Percentiles rank a stretch among this genome's conserved stretches.
phyloP scores from a whole-genome alignment of 2,329 filamentous ascomycete genomes.

The Aspergillus costaricaensis region DNA sequence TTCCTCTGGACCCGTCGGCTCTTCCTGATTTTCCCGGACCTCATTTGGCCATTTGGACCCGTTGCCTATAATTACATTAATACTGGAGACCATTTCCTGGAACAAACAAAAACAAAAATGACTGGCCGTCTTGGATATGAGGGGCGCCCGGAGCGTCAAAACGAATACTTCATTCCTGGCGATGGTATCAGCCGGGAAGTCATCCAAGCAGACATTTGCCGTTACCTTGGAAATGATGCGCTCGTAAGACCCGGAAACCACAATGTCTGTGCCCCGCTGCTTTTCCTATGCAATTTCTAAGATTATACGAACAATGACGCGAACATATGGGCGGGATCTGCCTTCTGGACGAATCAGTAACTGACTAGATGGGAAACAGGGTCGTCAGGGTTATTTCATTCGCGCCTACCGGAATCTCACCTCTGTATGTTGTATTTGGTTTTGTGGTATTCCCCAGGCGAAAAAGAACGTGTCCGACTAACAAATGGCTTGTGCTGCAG shows the following conservation, averaged over 20 bases:
- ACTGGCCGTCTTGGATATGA: conserved; percentile 40
- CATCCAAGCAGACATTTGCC: conserved; percentile 81
- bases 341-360: conserved; percentile 17
- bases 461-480: conserved; percentile 19
- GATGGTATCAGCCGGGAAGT: conserved; percentile 82
- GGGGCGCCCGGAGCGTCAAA: conserved; percentile 51
- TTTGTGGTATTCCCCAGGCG: not conserved
- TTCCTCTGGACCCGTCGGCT: conserved; percentile 23
- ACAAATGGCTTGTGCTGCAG: conserved; percentile 34
- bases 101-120: conserved; percentile 33
- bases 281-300: conserved; percentile 13
- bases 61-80: conserved; percentile 26
- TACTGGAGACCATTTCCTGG: conserved; percentile 26
- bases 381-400: conserved; percentile 73
- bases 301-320: not conserved
- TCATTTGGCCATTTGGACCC: conserved; percentile 32
- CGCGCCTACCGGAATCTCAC: conserved; percentile 78
- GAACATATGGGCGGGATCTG: conserved; percentile 1
- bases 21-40: conserved; percentile 20
- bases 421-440: conserved; percentile 57
- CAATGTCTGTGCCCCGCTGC: conserved; percentile 58
- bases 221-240: conserved; percentile 80
- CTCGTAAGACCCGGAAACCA: conserved; percentile 73
- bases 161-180: conserved; percentile 78
- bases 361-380: conserved; percentile 51